Evolutionary conservation across 2,329 filamentous ascomycete species (phyloP).

Genomic region (Cladophialophora immunda): DNA sequence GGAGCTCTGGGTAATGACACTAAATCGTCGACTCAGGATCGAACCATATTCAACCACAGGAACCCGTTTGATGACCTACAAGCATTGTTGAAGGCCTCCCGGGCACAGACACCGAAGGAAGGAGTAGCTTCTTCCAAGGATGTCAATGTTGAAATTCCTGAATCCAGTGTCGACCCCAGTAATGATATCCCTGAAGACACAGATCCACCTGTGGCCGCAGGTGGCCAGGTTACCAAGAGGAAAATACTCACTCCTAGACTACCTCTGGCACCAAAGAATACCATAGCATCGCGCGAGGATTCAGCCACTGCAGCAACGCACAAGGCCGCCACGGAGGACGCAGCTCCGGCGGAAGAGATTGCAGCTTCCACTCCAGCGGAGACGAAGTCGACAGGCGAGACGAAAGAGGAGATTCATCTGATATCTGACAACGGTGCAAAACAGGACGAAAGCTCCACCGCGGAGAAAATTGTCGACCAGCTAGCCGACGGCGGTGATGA

Average conservation of each 20-base stretch:
- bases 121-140: conserved; percentile 4
- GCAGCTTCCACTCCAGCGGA: not conserved
- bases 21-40: conserved; percentile 48
- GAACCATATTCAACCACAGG: conserved; percentile 71
- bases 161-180: conserved; percentile 32
- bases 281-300: conserved; percentile 32
- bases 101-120: conserved; percentile 59
- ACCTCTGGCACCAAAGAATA: conserved; percentile 18
- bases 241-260: conserved; percentile 35
- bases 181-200: conserved; percentile 18
- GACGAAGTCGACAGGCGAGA: not conserved
- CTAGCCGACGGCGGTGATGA: conserved; percentile 72
- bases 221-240: conserved; percentile 25
- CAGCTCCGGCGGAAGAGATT: not conserved
- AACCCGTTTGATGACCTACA: conserved; percentile 77
- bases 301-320: conserved; percentile 23
- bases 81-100: conserved; percentile 71
- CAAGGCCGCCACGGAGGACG: conserved; percentile 14
- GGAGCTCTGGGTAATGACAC: conserved; percentile 48
- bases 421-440: not conserved
- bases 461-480: conserved; percentile 15
- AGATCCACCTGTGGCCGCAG: conserved; percentile 17
- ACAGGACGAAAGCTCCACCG: not conserved
- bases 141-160: conserved; percentile 47
- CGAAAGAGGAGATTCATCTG: not conserved